phyloP scores from a whole-genome alignment of 352 stramenopile genomes.

The Blastocystis sp. region DNA sequence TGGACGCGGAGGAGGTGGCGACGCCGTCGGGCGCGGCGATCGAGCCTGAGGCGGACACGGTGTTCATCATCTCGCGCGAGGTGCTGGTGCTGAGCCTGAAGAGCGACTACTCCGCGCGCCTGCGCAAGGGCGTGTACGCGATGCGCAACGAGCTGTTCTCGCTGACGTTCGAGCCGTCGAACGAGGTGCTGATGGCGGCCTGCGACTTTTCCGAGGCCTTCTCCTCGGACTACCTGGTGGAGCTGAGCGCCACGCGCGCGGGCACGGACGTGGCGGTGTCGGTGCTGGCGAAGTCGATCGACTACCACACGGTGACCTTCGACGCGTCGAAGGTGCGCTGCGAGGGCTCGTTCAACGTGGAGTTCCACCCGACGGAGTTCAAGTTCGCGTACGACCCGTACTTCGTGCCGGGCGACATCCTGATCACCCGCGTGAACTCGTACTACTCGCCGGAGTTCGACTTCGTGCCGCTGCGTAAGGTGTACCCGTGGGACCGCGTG shows the following conservation, averaged over 20 bases:
- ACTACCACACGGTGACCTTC: slow-evolving; percentile 44
- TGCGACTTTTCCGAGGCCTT: slow-evolving; percentile 62
- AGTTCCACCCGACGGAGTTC: slow-evolving; percentile 45
- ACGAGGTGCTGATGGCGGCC: background rate
- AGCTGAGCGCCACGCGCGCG: background rate
- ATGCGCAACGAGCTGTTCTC: background rate
- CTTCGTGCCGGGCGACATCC: slow-evolving; percentile 60
- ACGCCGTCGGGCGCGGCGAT: slow-evolving; percentile 2
- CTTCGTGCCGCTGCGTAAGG: slow-evolving; percentile 53
- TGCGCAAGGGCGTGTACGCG: slow-evolving; percentile 17
- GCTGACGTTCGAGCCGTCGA: background rate
- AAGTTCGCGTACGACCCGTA: slow-evolving; percentile 59
- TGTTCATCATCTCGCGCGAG: slow-evolving; percentile 19
- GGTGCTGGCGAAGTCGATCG: background rate
- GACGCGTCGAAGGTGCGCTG: slow-evolving; percentile 11
- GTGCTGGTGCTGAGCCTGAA: slow-evolving; percentile 8
- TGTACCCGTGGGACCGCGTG: slow-evolving; percentile 60
- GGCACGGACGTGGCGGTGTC: background rate
- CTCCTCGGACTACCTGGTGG: slow-evolving; percentile 34
- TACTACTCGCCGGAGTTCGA: slow-evolving; percentile 68
- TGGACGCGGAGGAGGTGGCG: slow-evolving; percentile 39
- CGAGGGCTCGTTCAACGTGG: slow-evolving; percentile 43
- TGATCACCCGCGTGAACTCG: slow-evolving; percentile 57
- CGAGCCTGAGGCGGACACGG: background rate
- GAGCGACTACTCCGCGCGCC: background rate